Base-by-base conservation (phyloP, 2,329 filamentous ascomycete genomes). In the Fusarium avenaceum region DNA sequence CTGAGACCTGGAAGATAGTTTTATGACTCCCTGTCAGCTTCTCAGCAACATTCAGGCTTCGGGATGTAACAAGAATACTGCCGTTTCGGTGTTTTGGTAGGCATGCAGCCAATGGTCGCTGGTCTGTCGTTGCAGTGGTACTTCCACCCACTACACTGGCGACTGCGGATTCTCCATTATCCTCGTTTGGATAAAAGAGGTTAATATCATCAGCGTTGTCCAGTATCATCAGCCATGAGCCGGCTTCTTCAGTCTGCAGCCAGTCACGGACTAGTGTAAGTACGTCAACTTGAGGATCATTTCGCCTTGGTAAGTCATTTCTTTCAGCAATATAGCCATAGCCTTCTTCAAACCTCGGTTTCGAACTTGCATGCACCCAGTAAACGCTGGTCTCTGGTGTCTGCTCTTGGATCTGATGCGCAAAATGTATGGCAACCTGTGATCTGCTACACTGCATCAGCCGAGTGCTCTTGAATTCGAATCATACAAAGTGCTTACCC, bases 331-430 rank as follows among this genome's bases (percentile, higher is more conserved):
- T 77, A n/a, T 77, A 74, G 44, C 71, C 72, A 60, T 75, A 79
- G 43, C 74, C 72, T 50, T 80, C 72, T 63, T 80, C 71, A 40
- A 80, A 78, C 15, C 78, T 73, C 20, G 71, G 64, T 1, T 64
- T 67, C 24, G 75, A 79, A 54, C 74, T 78, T 10, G 77, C 76
- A 59, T 81, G 69, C 7, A 81, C 67, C 79, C 76, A 82, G 56
- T 80, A 80, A 32, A 81, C 67, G 69, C 70, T 78, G 17, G 69
- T 76, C n/a, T 72, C 32, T 0, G 74, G 71, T 22, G 64, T 74
- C 24, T 51, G 52, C 0, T 75, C 63, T 58, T 65, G 68, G n/a
- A 71, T 60, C 46, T 62, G 67, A 57, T 81, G 75, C 1, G 73
- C 72, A 48, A 80, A 80, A 70, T 80, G 69, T 48, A 81, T 80